phyloP scores from a whole-genome alignment of 768 basidiomycete species.

The Termitomyces sp. region DNA sequence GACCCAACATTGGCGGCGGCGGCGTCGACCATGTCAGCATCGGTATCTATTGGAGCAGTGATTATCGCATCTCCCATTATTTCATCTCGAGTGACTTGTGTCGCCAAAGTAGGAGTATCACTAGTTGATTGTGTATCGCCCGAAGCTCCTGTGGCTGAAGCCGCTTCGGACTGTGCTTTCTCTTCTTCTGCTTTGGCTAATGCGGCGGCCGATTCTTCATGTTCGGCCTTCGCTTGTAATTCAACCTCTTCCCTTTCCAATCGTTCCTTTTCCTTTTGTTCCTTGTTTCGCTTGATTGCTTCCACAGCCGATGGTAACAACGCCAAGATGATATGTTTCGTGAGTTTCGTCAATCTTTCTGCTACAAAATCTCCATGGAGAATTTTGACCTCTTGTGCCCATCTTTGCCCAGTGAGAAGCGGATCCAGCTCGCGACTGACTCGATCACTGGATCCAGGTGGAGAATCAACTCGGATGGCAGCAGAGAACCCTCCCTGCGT shows the following conservation, averaged over 20 bases:
- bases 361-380: constrained; percentile 69
- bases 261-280: constrained; percentile 49
- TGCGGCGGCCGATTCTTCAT: constrained; percentile 22
- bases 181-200: constrained; percentile 35
- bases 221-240: constrained; percentile 26
- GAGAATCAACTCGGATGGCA: constrained; percentile 61
- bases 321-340: constrained; percentile 65
- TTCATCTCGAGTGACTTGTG: constrained; percentile 19
- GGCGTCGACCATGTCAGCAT: constrained; percentile 22
- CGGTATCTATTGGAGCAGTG: constrained; percentile 20
- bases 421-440: constrained; percentile 71
- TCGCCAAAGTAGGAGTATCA: constrained; percentile 5
- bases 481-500: constrained; percentile 43
- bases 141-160: constrained; percentile 24
- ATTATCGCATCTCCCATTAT: constrained; percentile 27
- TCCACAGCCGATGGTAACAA: constrained; percentile 78
- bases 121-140: constrained; percentile 11
- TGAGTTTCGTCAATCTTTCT: constrained; percentile 60
- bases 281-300: constrained; percentile 49
- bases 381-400: constrained; percentile 85
- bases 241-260: constrained; percentile 36
- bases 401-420: constrained; percentile 76
- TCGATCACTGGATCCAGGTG: constrained; percentile 29
- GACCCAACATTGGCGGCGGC: constrained; percentile 31
- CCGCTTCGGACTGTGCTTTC: constrained; percentile 21